phyloP scores from a whole-genome alignment of 352 stramenopile species.

The Pythium periplocum region DNA sequence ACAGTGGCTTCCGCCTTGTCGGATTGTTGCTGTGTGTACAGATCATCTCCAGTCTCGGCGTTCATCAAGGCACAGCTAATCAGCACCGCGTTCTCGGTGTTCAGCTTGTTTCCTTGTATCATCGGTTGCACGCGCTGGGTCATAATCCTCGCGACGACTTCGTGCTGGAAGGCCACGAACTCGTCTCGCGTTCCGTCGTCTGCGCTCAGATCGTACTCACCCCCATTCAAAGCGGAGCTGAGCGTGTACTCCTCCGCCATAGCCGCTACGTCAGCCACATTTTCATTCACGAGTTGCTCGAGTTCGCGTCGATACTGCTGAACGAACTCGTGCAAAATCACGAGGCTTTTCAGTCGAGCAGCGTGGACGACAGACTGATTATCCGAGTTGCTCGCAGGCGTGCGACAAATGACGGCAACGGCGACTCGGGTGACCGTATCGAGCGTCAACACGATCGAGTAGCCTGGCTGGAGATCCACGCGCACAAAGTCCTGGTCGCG shows the following conservation, averaged over 20 bases:
- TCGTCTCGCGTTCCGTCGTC: constrained; percentile 28
- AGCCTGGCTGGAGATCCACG: constrained; percentile 32
- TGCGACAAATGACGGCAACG: constrained; percentile 32
- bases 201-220: not conserved
- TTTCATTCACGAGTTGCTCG: constrained; percentile 22
- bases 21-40: too few relatives aligned
- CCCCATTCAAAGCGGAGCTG: constrained; percentile 25
- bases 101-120: too few relatives aligned
- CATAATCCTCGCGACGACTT: constrained; percentile 31
- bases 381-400: too few relatives aligned
- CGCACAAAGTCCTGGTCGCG: constrained; percentile 26
- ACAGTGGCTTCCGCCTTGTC: too few relatives aligned
- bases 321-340: constrained; percentile 42
- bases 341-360: constrained; percentile 30
- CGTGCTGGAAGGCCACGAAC: constrained; percentile 38
- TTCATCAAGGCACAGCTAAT: too few relatives aligned
- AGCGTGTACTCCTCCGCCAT: constrained; percentile 56
- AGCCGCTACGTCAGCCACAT: constrained; percentile 17
- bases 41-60: too few relatives aligned
- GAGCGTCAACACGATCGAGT: constrained; percentile 31
- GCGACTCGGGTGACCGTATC: constrained; percentile 30
- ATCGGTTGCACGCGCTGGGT: too few relatives aligned
- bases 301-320: constrained; percentile 21
- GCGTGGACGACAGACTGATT: too few relatives aligned
- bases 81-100: too few relatives aligned